Evolutionary conservation across 2,329 filamentous ascomycete species (phyloP).

Genomic region (Chrysoporthe puriensis): DNA sequence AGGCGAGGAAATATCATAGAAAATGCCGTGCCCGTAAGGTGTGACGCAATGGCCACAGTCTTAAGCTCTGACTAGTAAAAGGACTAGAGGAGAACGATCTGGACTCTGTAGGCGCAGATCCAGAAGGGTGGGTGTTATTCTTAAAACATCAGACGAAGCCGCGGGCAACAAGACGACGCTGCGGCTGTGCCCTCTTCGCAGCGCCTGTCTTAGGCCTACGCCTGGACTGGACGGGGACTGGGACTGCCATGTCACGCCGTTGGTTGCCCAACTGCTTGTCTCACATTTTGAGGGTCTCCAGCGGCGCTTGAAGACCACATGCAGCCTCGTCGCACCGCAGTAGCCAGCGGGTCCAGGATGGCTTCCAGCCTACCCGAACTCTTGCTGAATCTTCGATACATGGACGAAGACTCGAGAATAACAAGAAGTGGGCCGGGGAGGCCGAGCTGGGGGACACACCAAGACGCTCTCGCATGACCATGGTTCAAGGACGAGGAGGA

Average conservation of each 20-base stretch:
- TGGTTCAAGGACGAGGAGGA: not conserved
- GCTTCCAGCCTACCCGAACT: not conserved
- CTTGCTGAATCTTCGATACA: not conserved
- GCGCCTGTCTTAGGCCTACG: not conserved
- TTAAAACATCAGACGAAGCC: not conserved
- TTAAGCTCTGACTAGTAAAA: not conserved
- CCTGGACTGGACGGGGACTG: not conserved
- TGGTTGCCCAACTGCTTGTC: not conserved
- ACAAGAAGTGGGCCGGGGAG: not conserved
- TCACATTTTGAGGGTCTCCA: not conserved
- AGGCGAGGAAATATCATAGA: too few relatives aligned
- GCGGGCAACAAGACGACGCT: not conserved
- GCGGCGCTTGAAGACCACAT: not conserved
- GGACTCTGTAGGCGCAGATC: not conserved
- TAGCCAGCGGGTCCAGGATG: not conserved
- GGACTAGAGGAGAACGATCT: not conserved
- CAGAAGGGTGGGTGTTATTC: not conserved
- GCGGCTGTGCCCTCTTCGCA: not conserved
- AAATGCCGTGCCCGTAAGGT: not conserved
- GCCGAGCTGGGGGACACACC: too few relatives aligned
- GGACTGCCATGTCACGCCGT: not conserved
- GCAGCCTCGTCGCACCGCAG: not conserved
- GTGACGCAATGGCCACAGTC: conserved; percentile 15
- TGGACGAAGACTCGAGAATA: not conserved
- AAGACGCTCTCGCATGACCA: not conserved